A percentile compares a stretch with the other conserved stretches of the same genome.
These are phyloP conservation scores for Yamagishiella unicocca DNA, from an alignment of 139 green algal species.

Conservation along the genomic window DNA sequence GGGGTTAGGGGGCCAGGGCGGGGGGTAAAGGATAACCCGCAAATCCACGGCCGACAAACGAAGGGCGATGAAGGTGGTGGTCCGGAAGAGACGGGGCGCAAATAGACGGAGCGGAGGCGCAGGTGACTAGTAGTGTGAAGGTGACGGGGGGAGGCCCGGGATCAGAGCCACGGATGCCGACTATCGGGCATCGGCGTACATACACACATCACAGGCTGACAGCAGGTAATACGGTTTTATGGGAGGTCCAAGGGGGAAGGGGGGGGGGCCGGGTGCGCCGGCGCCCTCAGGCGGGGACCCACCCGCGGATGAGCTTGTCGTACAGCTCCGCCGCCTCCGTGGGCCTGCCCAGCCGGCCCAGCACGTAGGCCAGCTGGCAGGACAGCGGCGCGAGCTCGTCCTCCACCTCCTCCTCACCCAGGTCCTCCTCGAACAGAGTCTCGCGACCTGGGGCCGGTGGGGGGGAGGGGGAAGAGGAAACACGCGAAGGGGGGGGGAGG, in stretches of 20 bases:
- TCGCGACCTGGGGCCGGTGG: slow-evolving; percentile 76
- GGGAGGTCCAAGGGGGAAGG: not conserved
- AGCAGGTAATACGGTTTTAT: no score
- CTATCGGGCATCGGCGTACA: not conserved
- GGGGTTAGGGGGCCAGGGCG: not conserved
- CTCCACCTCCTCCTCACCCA: slow-evolving; percentile 87
- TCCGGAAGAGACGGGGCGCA: no score
- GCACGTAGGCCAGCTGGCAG: slow-evolving; percentile 86
- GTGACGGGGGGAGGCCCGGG: no score
- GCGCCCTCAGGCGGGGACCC: not conserved
- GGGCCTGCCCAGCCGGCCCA: slow-evolving; percentile 55
- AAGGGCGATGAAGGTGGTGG: no score
- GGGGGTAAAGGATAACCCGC: no score
- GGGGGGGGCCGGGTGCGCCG: not conserved
- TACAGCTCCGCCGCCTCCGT: slow-evolving; percentile 67
- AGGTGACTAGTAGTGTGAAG: no score
- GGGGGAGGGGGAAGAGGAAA: not conserved
- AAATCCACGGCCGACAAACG: no score
- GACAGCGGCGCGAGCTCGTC: slow-evolving; percentile 87
- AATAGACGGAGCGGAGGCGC: no score
- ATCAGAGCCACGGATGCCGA: no score
- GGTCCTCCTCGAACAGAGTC: slow-evolving; percentile 89
- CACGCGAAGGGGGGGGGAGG: not conserved
- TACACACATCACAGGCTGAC: no score
- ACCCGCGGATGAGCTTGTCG: slow-evolving; percentile 52